These are phyloP conservation scores for Dicorynia guianensis DNA, from an alignment of 306 rosid genomes.

Conservation along the genomic window DNA sequence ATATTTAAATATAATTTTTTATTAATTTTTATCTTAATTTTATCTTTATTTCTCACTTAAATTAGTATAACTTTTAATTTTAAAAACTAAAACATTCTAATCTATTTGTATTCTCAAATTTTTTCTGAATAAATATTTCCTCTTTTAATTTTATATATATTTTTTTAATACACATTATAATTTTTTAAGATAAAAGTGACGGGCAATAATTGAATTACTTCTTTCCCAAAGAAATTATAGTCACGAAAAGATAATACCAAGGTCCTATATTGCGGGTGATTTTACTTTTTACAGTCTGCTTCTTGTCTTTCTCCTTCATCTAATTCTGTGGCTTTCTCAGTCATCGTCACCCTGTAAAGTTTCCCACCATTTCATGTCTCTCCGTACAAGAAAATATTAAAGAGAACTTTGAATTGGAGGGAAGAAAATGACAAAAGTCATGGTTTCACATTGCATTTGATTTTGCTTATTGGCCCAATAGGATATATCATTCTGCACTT, in stretches of 20 bases:
- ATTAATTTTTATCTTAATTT: no score
- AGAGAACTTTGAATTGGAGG: neutral
- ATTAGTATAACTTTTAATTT: no score
- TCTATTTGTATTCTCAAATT: no score
- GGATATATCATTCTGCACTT: neutral
- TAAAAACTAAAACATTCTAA: no score
- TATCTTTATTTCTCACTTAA: no score
- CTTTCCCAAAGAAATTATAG: no score
- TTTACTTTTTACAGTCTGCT: neutral
- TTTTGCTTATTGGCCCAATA: neutral
- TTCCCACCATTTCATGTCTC: slow-evolving; percentile 23
- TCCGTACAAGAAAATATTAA: slow-evolving; percentile 3
- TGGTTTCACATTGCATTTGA: neutral
- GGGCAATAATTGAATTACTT: no score
- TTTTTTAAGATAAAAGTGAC: no score
- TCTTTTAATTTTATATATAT: no score
- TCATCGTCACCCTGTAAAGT: neutral
- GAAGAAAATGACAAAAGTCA: neutral
- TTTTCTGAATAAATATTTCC: no score
- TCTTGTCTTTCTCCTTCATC: neutral
- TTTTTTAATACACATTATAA: no score
- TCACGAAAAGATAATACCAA: neutral
- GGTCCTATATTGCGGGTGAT: neutral
- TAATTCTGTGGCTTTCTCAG: slow-evolving; percentile 3
- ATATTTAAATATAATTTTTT: no score